These are phyloP conservation scores for Sparassis latifolia DNA, from an alignment of 1,284 basidiomycete genomes.

Conservation along the genomic window DNA sequence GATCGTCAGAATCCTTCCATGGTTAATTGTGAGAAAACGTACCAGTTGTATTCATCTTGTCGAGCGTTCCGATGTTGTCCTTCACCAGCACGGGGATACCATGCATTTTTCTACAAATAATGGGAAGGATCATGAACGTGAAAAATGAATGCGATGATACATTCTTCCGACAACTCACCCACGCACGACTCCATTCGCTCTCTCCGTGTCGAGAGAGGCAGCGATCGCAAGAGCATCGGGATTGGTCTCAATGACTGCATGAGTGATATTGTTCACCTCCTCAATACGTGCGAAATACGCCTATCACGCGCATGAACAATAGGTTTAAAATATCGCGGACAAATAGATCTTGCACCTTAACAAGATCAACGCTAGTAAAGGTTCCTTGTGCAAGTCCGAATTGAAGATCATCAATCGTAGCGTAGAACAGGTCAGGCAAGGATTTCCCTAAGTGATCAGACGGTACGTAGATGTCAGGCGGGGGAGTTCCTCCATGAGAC, in stretches of 20 bases:
- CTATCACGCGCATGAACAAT: conserved; percentile 22
- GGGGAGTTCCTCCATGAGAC: too few relatives aligned
- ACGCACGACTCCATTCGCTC: conserved; percentile 38
- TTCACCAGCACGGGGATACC: conserved; percentile 69
- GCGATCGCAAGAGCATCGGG: conserved; percentile 54
- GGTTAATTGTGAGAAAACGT: background rate
- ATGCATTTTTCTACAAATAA: conserved; percentile 40
- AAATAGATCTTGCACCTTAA: conserved; percentile 36
- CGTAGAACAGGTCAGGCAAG: conserved; percentile 59
- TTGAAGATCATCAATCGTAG: conserved; percentile 51
- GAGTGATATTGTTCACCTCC: conserved; percentile 63
- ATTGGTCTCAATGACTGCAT: conserved; percentile 60
- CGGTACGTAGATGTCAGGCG: too few relatives aligned
- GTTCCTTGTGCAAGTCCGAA: conserved; percentile 37
- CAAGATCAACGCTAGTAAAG: conserved; percentile 60
- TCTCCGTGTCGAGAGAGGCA: conserved; percentile 47
- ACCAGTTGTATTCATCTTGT: conserved; percentile 38
- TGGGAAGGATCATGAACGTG: too few relatives aligned
- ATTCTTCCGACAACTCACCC: too few relatives aligned
- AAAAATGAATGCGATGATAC: too few relatives aligned
- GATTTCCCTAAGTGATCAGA: too few relatives aligned
- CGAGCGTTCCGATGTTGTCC: conserved; percentile 47
- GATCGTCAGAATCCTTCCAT: background rate
- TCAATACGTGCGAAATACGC: conserved; percentile 67
- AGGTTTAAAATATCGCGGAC: background rate